These are phyloP conservation scores for Luvunga scandens DNA, from an alignment of 345 rosid species.

Conservation along the genomic window DNA sequence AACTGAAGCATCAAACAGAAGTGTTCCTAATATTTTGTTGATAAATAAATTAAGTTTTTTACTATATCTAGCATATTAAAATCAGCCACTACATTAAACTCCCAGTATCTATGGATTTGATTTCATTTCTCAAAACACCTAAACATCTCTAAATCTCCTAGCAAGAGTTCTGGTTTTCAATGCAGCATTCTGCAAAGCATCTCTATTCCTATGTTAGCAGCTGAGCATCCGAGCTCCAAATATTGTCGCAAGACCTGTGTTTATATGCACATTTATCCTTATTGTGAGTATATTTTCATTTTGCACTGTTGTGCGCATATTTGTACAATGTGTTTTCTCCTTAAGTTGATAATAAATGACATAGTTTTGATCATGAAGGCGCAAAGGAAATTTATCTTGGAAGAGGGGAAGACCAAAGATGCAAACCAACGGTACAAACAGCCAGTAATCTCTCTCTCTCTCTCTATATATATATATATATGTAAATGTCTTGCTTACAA, in stretches of 20 bases:
- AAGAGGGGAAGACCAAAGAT: neutral
- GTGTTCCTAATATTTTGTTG: neutral
- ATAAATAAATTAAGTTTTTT: neutral
- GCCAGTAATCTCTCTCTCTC: neutral
- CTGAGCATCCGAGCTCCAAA: too few species aligned
- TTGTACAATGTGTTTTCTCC: neutral
- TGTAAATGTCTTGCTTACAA: neutral
- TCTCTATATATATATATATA: too few species aligned
- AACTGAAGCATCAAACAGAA: neutral
- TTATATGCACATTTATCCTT: too few species aligned
- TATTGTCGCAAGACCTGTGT: too few species aligned
- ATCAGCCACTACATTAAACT: neutral
- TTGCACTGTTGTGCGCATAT: too few species aligned
- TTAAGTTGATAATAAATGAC: neutral
- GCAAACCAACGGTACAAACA: neutral
- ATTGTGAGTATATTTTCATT: too few species aligned
- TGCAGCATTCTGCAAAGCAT: neutral
- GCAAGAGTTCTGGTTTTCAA: neutral
- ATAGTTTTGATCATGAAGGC: neutral
- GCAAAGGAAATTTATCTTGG: neutral
- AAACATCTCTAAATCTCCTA: neutral
- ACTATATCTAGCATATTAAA: neutral
- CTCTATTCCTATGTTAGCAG: too few species aligned
- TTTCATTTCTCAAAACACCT: neutral
- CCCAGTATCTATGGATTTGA: neutral